Conservation (phyloP, 1,139 yeast genomes). For the Sugiyamaella sp. region DNA sequence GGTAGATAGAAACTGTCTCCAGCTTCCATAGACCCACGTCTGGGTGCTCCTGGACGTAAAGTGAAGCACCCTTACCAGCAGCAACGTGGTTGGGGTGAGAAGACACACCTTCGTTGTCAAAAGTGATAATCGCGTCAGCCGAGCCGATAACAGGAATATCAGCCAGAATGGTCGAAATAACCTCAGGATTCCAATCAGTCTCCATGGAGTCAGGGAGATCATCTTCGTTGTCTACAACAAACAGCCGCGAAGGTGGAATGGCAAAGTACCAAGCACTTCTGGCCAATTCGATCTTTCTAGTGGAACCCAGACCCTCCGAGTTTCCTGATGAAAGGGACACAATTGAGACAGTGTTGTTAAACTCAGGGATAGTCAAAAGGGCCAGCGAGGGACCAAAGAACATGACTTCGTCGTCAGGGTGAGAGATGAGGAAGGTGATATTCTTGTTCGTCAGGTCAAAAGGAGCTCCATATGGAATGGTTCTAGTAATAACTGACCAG, state of each 20-base stretch:
- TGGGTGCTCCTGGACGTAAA: constrained; percentile 23
- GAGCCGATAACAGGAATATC: constrained; percentile 35
- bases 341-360: constrained; percentile 56
- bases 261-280: constrained; percentile 64
- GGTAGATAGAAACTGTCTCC: constrained; percentile 42
- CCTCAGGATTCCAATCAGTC: constrained; percentile 60
- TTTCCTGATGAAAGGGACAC: constrained; percentile 81
- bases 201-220: constrained; percentile 70
- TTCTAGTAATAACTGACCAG: constrained; percentile 18
- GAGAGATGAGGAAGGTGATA: constrained; percentile 68
- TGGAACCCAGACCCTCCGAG: constrained; percentile 68
- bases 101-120: constrained; percentile 83
- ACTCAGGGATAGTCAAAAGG: constrained; percentile 44
- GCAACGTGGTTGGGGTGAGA: constrained; percentile 84
- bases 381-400: constrained; percentile 83
- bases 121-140: constrained; percentile 62
- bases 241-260: constrained; percentile 46
- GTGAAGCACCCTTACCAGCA: constrained; percentile 56
- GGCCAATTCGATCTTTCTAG: constrained; percentile 61
- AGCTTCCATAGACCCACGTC: constrained; percentile 37
- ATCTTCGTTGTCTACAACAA: constrained; percentile 50
- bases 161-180: constrained; percentile 45
- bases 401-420: constrained; percentile 99
- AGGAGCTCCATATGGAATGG: constrained; percentile 27
- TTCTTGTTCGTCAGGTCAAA: constrained; percentile 29